Evolutionary conservation across 345 rosid genomes (phyloP), one percentile per base, ranked within the genome.

Genomic region (Salix dunnii): DNA sequence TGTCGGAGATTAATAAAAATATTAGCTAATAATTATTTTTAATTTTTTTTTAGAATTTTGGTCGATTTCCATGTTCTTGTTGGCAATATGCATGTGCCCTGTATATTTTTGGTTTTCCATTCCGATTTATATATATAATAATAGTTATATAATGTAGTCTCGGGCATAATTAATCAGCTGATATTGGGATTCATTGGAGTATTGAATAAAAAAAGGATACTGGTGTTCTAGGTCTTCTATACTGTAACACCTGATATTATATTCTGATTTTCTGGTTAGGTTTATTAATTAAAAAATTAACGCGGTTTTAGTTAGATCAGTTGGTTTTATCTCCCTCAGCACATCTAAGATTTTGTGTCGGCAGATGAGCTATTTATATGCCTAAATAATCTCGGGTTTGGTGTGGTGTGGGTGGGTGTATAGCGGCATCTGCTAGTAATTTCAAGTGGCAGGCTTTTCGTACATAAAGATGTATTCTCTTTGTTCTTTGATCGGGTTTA

Each of bases 31-130:
- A 66, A 20, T 3, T 71, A 7, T 9, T 12, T 1, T 38, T 33
- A 33, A 28, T 28, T 20, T 35, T 49, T 36, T 46, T 58, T 82
- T 63, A 74, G 87, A 80, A 82, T 80, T 86, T 82, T 69, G 81
- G 87, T 82, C 79, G 81, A 77, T 80, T 71, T 72, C 70, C 73
- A 46, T 77, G 76, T 35, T 77, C 74, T 67, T 82, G 78, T 79
- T 75, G 78, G 73, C 79, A 63, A 55, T 20, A 67, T 28, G 70
- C 83, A 86, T 81, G 79, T 85, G 85, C 81, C 75, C 27, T 49
- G 68, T 31, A 30, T 80, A 51, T 63, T 23, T 43, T 30, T 80
- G 68, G 82, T 21, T 65, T 70, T 43, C 49, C 17, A 12, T 43
- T 43, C 17, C 17, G 0, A 13, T 11, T 43, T 43, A 0, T 43